phyloP scores from a whole-genome alignment of 306 rosid species.

The Malus sylvestris region DNA sequence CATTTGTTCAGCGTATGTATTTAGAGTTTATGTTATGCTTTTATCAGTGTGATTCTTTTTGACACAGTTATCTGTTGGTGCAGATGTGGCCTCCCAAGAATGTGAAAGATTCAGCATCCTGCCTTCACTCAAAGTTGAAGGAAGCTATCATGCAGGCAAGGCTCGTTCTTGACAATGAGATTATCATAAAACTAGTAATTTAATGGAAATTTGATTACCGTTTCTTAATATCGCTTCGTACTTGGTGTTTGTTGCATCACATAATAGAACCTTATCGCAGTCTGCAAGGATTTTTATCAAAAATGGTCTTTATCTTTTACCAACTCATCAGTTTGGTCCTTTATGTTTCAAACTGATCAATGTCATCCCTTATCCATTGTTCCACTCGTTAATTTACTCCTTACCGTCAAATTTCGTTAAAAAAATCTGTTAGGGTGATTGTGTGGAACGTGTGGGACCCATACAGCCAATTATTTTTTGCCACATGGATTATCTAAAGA shows the following conservation, averaged over 20 bases:
- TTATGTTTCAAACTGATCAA: too few species aligned
- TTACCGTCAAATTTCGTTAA: too few species aligned
- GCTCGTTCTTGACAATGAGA: not conserved
- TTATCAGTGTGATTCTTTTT: conserved; percentile 5
- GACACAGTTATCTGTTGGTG: conserved; percentile 18
- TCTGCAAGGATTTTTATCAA: too few species aligned
- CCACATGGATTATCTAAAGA: too few species aligned
- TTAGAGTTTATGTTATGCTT: not conserved
- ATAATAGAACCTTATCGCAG: not conserved
- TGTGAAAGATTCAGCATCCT: conserved; percentile 91
- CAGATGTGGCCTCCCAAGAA: conserved; percentile 99
- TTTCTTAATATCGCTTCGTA: not conserved
- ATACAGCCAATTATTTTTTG: too few species aligned
- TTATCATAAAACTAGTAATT: not conserved
- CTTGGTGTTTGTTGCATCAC: not conserved
- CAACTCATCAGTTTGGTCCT: too few species aligned
- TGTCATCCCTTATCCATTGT: too few species aligned
- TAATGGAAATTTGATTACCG: not conserved
- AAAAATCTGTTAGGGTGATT: too few species aligned
- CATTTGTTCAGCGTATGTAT: not conserved
- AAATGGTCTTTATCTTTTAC: too few species aligned
- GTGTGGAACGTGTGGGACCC: too few species aligned
- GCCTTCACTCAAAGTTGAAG: conserved; percentile 78
- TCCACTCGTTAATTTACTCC: too few species aligned
- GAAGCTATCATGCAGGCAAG: conserved; percentile 89